phyloP scores from a whole-genome alignment of 768 basidiomycete genomes.

The Tubosaeta sp. region DNA sequence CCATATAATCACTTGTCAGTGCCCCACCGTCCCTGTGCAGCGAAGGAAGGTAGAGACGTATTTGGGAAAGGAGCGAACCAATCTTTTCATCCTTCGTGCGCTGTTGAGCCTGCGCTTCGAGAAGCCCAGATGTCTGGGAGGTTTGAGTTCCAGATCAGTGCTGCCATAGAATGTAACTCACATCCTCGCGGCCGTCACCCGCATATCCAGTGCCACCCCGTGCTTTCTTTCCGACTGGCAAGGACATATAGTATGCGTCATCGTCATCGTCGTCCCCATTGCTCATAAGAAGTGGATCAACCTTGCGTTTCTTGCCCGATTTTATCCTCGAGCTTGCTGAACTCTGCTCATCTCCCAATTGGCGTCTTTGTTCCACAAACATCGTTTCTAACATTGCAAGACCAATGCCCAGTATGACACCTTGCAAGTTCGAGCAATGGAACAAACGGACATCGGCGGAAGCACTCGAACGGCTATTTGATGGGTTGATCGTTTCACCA shows the following conservation, averaged over 20 bases:
- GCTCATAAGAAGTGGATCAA: slow-evolving; percentile 23
- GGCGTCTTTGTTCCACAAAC: slow-evolving; percentile 54
- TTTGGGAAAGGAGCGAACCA: slow-evolving; percentile 58
- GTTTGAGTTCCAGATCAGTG: slow-evolving; percentile 4
- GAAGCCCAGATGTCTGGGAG: slow-evolving; percentile 71
- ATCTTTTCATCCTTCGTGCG: slow-evolving; percentile 70
- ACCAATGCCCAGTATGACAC: slow-evolving; percentile 87
- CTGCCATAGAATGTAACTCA: slow-evolving; percentile 36
- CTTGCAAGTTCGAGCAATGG: slow-evolving; percentile 88
- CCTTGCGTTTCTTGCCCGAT: slow-evolving; percentile 41
- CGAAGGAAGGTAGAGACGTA: slow-evolving; percentile 83
- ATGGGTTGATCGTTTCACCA: slow-evolving; percentile 55
- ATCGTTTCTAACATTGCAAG: slow-evolving; percentile 78
- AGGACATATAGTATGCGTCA: slow-evolving; percentile 39
- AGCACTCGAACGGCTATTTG: slow-evolving; percentile 42
- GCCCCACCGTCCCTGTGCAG: slow-evolving; percentile 71
- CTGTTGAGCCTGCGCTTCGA: slow-evolving; percentile 74
- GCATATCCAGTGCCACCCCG: slow-evolving; percentile 87
- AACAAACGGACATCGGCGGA: slow-evolving; percentile 60
- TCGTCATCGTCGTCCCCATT: slow-evolving; percentile 54
- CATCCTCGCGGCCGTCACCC: slow-evolving; percentile 80
- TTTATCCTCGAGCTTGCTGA: slow-evolving; percentile 26
- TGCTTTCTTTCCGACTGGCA: slow-evolving; percentile 54
- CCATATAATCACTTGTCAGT: slow-evolving; percentile 82
- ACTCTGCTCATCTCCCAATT: slow-evolving; percentile 24